Evolutionary conservation across 208 protist genomes (phyloP).

Genomic region (Lotmaria passim): DNA sequence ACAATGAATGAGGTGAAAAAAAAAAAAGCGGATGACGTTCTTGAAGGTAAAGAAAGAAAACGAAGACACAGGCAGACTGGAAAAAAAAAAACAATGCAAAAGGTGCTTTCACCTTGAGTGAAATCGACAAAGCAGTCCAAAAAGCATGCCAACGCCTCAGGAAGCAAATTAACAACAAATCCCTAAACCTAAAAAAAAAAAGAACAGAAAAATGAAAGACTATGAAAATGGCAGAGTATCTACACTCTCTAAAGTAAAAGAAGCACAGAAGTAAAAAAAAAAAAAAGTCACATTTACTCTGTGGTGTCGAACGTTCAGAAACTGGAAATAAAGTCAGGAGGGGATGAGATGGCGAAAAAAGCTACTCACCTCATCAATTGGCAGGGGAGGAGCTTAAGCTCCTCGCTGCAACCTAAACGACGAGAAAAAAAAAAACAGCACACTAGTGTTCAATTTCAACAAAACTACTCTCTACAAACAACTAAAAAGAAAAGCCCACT

Average conservation of each 20-base stretch:
- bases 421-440: too few species aligned
- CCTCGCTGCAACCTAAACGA: too few species aligned
- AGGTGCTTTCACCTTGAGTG: too few species aligned
- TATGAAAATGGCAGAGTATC: too few species aligned
- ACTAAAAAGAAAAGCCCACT: not conserved
- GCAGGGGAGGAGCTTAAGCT: too few species aligned
- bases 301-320: too few species aligned
- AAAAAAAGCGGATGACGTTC: conserved; percentile 11
- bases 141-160: too few species aligned
- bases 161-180: not conserved
- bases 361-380: not conserved
- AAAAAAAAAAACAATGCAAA: not conserved
- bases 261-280: not conserved
- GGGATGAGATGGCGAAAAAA: not conserved
- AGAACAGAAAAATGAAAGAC: not conserved
- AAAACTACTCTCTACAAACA: too few species aligned
- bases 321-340: not conserved
- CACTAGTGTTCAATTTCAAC: too few species aligned
- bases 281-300: not conserved
- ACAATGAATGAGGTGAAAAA: conserved; percentile 7
- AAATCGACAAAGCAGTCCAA: too few species aligned
- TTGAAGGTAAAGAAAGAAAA: not conserved
- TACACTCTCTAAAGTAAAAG: too few species aligned
- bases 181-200: not conserved
- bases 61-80: not conserved